These are phyloP conservation scores for Cladosporium cucumerinum DNA, from an alignment of 2,329 filamentous ascomycete species.

Conservation along the genomic window DNA sequence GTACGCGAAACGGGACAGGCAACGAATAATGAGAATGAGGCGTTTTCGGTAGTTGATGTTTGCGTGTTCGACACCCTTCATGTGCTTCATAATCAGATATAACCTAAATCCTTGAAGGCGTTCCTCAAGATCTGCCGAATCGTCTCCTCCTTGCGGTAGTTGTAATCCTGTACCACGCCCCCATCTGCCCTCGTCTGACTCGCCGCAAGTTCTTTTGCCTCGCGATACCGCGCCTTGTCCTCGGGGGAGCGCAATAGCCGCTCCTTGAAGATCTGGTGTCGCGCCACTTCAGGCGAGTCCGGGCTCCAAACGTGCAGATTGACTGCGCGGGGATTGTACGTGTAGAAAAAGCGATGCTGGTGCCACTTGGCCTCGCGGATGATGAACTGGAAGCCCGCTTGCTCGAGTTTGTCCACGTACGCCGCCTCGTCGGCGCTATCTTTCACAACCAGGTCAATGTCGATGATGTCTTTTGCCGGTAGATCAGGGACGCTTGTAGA, in stretches of 20 bases:
- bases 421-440: slow-evolving; percentile 40
- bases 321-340: slow-evolving; percentile 35
- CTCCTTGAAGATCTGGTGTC: slow-evolving; percentile 47
- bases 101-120: slow-evolving; percentile 28
- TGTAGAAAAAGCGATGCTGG: slow-evolving; percentile 48
- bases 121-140: slow-evolving; percentile 41
- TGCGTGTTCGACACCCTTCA: not conserved
- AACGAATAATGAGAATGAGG: not conserved
- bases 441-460: slow-evolving; percentile 49
- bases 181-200: slow-evolving; percentile 30
- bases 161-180: slow-evolving; percentile 41
- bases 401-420: slow-evolving; percentile 46
- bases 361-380: slow-evolving; percentile 48
- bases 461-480: slow-evolving; percentile 52
- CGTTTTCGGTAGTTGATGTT: not conserved
- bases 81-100: not conserved
- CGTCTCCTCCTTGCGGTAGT: slow-evolving; percentile 40
- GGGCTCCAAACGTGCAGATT: slow-evolving; percentile 52
- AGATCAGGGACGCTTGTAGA: slow-evolving; percentile 51
- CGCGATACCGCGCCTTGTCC: slow-evolving; percentile 43
- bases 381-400: slow-evolving; percentile 46
- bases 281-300: slow-evolving; percentile 40
- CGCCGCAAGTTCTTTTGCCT: slow-evolving; percentile 40
- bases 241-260: slow-evolving; percentile 41
- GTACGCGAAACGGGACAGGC: not conserved